Conservation (phyloP, 495 filamentous ascomycete species). For the Talaromyces trachyspermus region DNA sequence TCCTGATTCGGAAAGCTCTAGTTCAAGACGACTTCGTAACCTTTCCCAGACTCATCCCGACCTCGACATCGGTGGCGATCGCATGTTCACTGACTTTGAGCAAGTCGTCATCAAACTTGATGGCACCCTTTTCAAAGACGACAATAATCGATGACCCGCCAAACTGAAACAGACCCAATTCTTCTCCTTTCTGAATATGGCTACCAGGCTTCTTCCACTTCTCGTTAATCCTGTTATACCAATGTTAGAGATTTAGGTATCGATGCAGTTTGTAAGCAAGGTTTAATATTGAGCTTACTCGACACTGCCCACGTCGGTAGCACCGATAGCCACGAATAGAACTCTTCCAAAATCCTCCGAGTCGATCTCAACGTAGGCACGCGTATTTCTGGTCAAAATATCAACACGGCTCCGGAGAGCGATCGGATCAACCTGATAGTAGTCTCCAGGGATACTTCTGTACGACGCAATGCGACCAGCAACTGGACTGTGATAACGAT, state of each 20-base stretch:
- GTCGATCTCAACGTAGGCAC: conserved; percentile 20
- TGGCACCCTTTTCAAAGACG: conserved; percentile 27
- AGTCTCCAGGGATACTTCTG: conserved; percentile 24
- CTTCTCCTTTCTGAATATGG: conserved; percentile 38
- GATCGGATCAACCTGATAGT: conserved; percentile 35
- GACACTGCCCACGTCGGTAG: conserved; percentile 23
- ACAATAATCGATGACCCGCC: conserved; percentile 37
- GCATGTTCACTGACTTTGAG: conserved; percentile 13
- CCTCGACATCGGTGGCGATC: conserved; percentile 22
- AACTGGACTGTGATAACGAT: conserved; percentile 41
- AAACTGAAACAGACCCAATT: conserved; percentile 34
- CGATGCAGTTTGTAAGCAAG: neutral
- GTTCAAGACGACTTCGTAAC: conserved; percentile 2
- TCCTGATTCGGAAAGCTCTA: neutral
- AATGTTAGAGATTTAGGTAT: neutral
- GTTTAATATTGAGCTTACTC: conserved; percentile 11
- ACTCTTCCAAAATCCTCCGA: conserved; percentile 23
- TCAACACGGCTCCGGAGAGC: conserved; percentile 16
- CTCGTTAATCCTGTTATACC: conserved; percentile 18
- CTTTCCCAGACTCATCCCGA: conserved; percentile 24
- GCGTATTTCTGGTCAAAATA: conserved; percentile 19
- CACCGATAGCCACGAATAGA: conserved; percentile 25
- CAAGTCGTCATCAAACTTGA: conserved; percentile 34
- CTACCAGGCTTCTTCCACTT: conserved; percentile 36
- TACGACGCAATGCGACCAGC: conserved; percentile 23